These are phyloP conservation scores for Coemansia biformis DNA, from an alignment of 192 early-diverging fungal genomes.

Conservation along the genomic window DNA sequence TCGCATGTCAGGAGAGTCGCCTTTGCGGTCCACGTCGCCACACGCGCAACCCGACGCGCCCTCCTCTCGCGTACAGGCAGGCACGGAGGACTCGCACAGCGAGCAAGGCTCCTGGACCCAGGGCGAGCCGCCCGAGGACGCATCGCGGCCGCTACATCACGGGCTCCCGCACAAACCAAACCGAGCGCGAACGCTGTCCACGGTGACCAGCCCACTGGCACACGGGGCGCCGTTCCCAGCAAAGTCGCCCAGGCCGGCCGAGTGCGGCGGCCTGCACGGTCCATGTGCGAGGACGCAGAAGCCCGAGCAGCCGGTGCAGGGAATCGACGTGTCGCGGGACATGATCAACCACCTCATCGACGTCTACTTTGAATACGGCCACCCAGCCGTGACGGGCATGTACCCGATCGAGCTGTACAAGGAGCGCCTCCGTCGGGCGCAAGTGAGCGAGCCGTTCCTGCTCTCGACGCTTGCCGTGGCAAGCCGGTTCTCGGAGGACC, in stretches of 20 bases:
- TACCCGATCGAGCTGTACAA: constrained; percentile 43
- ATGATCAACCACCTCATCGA: constrained; percentile 38
- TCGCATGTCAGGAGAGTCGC: constrained; percentile 16
- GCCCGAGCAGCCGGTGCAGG: constrained; percentile 10
- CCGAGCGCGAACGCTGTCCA: background rate
- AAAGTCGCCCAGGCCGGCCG: too few relatives aligned
- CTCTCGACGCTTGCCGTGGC: constrained; percentile 45
- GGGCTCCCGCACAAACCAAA: too few relatives aligned
- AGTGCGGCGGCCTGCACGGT: too few relatives aligned
- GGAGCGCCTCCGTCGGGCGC: constrained; percentile 36
- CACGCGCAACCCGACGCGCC: background rate
- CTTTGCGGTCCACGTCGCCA: background rate
- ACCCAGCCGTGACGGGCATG: constrained; percentile 46
- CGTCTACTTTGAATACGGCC: constrained; percentile 42
- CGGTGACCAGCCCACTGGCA: background rate
- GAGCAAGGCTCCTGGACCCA: background rate
- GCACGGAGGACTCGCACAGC: background rate
- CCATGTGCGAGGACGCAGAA: background rate
- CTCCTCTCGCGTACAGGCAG: background rate
- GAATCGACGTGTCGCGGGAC: constrained; percentile 36
- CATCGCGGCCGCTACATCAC: too few relatives aligned
- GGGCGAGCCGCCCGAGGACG: too few relatives aligned
- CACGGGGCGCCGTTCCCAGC: too few relatives aligned
- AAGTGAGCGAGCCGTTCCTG: constrained; percentile 46
- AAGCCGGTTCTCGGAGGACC: constrained; percentile 43